These are phyloP conservation scores for Macadamia integrifolia DNA, from an alignment of 164 flowering plant genomes.

Conservation along the genomic window DNA sequence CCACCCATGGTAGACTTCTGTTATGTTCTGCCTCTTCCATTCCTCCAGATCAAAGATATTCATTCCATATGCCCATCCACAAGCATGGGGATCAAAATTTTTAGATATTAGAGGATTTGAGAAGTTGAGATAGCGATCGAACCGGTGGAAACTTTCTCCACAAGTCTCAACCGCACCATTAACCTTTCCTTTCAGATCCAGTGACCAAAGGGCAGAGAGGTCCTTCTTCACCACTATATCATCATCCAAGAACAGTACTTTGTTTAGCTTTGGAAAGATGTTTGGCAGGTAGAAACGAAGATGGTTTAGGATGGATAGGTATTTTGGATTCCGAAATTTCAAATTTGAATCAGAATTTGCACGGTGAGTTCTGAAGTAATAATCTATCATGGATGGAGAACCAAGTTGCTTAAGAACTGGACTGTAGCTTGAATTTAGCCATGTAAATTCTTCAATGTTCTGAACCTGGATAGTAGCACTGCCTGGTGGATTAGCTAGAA, in stretches of 20 bases:
- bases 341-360: conserved; percentile 55
- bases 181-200: conserved; percentile 64
- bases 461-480: conserved; percentile 58
- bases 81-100: conserved; percentile 72
- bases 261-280: conserved; percentile 60
- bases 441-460: conserved; percentile 63
- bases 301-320: conserved; percentile 67
- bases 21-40: conserved; percentile 71
- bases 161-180: conserved; percentile 89
- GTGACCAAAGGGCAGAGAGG: conserved; percentile 54
- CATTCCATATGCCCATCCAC: conserved; percentile 98
- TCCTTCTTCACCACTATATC: conserved; percentile 72
- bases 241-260: conserved; percentile 69
- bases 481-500: conserved; percentile 55
- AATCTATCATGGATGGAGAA: conserved; percentile 57
- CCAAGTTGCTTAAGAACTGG: conserved; percentile 59
- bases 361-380: conserved; percentile 53
- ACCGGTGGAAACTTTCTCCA: conserved; percentile 72
- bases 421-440: conserved; percentile 68
- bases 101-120: conserved; percentile 73
- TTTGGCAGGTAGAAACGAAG: conserved; percentile 71
- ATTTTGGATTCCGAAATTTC: conserved; percentile 68
- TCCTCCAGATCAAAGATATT: conserved; percentile 71
- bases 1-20: conserved; percentile 74
- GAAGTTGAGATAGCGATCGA: conserved; percentile 76